These are phyloP conservation scores for Chytridium lagenaria DNA, from an alignment of 371 early-diverging fungal genomes.

Conservation along the genomic window DNA sequence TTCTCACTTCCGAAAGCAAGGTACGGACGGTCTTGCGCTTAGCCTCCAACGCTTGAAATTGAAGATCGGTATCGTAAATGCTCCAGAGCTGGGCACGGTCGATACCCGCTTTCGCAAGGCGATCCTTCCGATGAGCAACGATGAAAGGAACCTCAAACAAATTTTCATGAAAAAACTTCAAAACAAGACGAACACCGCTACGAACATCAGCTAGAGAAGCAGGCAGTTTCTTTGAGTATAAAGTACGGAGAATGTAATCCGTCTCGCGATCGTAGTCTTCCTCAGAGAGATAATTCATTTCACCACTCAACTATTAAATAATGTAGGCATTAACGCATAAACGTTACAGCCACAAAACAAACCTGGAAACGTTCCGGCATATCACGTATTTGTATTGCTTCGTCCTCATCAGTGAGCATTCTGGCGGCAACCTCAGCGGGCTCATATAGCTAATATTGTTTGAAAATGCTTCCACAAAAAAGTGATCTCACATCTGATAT, in stretches of 20 bases:
- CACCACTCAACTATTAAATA: slow-evolving; percentile 29
- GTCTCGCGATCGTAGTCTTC: slow-evolving; percentile 27
- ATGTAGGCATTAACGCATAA: too few relatives aligned
- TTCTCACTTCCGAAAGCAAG: slow-evolving; percentile 40
- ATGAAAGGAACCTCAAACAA: slow-evolving; percentile 91
- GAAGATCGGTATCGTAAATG: slow-evolving; percentile 82
- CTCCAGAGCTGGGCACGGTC: slow-evolving; percentile 82
- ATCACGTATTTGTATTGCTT: slow-evolving; percentile 84
- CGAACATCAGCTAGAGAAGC: background rate
- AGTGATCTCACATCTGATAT: slow-evolving; percentile 47
- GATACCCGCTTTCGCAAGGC: slow-evolving; percentile 54
- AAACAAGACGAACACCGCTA: slow-evolving; percentile 9
- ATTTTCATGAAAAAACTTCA: slow-evolving; percentile 40
- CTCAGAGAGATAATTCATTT: slow-evolving; percentile 25
- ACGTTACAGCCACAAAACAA: background rate
- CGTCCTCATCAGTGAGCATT: slow-evolving; percentile 92
- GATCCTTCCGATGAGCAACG: slow-evolving; percentile 84
- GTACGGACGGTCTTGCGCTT: slow-evolving; percentile 30
- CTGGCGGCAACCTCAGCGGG: slow-evolving; percentile 87
- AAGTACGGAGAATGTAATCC: slow-evolving; percentile 3
- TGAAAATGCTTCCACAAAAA: too few relatives aligned
- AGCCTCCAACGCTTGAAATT: slow-evolving; percentile 70
- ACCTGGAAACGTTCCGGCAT: slow-evolving; percentile 93
- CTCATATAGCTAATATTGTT: slow-evolving; percentile 78
- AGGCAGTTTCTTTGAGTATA: background rate